A percentile compares a stretch with the other conserved stretches of the same genome.
phyloP scores from a whole-genome alignment of 2,329 filamentous ascomycete species.

The Fusarium irregulare region DNA sequence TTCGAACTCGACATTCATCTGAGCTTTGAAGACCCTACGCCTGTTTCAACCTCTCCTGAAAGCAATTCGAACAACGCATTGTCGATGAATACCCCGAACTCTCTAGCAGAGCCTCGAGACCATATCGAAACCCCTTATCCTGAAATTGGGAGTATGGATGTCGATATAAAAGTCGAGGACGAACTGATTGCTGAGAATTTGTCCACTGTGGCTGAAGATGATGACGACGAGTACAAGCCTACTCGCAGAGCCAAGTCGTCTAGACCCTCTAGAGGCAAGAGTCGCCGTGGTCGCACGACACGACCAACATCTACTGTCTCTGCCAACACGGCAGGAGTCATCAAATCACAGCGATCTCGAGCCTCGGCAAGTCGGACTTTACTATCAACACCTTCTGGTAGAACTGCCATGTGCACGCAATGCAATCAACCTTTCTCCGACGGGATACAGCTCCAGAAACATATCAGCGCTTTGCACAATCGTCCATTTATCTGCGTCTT shows the following conservation, averaged over 20 bases:
- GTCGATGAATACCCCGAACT: background rate
- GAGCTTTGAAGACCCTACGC: slow-evolving; percentile 1
- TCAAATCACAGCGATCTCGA: slow-evolving; percentile 7
- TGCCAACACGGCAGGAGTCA: slow-evolving; percentile 11
- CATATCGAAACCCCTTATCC: slow-evolving; percentile 14
- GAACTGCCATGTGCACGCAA: slow-evolving; percentile 26
- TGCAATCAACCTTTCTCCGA: slow-evolving; percentile 57
- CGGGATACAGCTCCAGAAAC: slow-evolving; percentile 57
- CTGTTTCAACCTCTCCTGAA: background rate
- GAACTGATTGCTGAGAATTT: background rate
- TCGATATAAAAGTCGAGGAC: slow-evolving; percentile 4
- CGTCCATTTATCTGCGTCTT: slow-evolving; percentile 82
- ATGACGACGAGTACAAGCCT: slow-evolving; percentile 16
- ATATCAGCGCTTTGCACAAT: slow-evolving; percentile 65
- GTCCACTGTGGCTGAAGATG: background rate
- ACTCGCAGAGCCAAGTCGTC: slow-evolving; percentile 3
- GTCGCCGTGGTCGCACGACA: slow-evolving; percentile 28
- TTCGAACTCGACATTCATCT: slow-evolving; percentile 11
- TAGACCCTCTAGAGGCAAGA: slow-evolving; percentile 2
- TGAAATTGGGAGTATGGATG: slow-evolving; percentile 16
- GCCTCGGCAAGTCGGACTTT: slow-evolving; percentile 9
- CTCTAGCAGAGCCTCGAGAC: background rate
- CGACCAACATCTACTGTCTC: slow-evolving; percentile 4
- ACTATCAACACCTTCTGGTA: slow-evolving; percentile 2
- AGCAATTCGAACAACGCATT: background rate